phyloP scores from a whole-genome alignment of 306 rosid species.

The Corylus avellana region DNA sequence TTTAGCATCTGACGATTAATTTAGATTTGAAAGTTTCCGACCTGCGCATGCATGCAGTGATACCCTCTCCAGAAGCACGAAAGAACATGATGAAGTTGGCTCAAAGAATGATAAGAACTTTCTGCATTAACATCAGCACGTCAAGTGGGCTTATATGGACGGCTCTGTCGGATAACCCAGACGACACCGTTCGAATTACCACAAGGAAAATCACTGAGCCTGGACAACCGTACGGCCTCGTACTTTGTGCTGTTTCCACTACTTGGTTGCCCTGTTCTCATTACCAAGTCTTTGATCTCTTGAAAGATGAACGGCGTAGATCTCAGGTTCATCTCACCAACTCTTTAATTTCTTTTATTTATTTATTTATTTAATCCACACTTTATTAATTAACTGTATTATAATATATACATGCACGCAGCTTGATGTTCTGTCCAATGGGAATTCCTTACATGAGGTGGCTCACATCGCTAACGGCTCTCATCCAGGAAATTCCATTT shows the following conservation, averaged over 20 bases:
- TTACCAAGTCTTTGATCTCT: conserved; percentile 70
- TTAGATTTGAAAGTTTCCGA: too few relatives aligned
- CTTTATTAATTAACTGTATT: neutral
- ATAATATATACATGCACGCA: conserved; percentile 18
- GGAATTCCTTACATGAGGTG: conserved; percentile 83
- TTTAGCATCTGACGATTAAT: too few relatives aligned
- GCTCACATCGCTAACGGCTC: conserved; percentile 97
- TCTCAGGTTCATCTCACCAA: conserved; percentile 53
- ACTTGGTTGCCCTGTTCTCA: conserved; percentile 90
- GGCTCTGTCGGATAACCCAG: conserved; percentile 79
- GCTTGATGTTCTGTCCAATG: conserved; percentile 87
- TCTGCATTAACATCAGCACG: conserved; percentile 76
- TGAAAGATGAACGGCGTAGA: conserved; percentile 76
- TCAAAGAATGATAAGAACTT: conserved; percentile 79
- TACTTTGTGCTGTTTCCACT: conserved; percentile 80
- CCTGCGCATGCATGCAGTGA: conserved; percentile 40
- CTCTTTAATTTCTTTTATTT: neutral
- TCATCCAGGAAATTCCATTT: conserved; percentile 94
- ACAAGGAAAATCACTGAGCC: conserved; percentile 76
- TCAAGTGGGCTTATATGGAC: conserved; percentile 88
- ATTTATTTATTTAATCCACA: neutral
- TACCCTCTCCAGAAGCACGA: conserved; percentile 87
- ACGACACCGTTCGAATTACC: conserved; percentile 80
- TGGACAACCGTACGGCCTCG: conserved; percentile 88
- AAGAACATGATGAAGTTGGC: conserved; percentile 80